Evolutionary conservation across 768 basidiomycete genomes (phyloP), one percentile per base, ranked within the genome.

Genomic region (Boletus pseudopeckii): DNA sequence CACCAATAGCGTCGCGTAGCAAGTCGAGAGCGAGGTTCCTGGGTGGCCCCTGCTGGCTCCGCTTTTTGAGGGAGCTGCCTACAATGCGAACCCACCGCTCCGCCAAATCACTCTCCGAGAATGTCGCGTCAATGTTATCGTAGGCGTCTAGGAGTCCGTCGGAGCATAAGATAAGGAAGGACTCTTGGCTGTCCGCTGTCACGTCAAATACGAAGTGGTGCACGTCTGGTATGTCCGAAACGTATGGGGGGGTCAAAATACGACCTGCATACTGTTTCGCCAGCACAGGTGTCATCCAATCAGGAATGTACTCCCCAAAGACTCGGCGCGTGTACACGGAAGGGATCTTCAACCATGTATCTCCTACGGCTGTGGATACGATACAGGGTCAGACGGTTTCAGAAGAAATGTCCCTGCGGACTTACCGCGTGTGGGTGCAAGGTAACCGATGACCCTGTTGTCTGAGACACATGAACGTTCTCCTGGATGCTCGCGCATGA

Each of bases 121-220:
- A 56, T 9, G 59, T 28, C 34, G 2, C 33, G 28, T 66, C 63
- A 7, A 59, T 48, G 24, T 65, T 66, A 45, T 71, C 67, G 45
- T 74, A 75, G 32, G 79, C 48, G 57, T 80, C 78, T 2, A 64
- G 52, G 15, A 80, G 60, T n/a, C 79, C 78, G 48, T 80, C 79
- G 4, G 77, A 77, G 49, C 73, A 76, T n/a, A 74, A 61, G 46
- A 79, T 67, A 39, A 80, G 61, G 52, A 72, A 62, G 1, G 42
- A 53, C 32, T 67, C 74, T n/a, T 55, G 59, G 37, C 38, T 42
- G 7, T 51, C 57, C 40, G 48, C 44, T 7, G 65, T 17, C 20
- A 45, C 22, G 32, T 63, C 58, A 20, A 77, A 60, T 15, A 58
- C 67, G 17, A 64, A 57, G 60, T 78, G 75, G 28, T 71, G 62